A percentile compares a stretch with the other conserved stretches of the same genome.
Conservation (phyloP, 352 stramenopile genomes). For the Phytophthora melonis region DNA sequence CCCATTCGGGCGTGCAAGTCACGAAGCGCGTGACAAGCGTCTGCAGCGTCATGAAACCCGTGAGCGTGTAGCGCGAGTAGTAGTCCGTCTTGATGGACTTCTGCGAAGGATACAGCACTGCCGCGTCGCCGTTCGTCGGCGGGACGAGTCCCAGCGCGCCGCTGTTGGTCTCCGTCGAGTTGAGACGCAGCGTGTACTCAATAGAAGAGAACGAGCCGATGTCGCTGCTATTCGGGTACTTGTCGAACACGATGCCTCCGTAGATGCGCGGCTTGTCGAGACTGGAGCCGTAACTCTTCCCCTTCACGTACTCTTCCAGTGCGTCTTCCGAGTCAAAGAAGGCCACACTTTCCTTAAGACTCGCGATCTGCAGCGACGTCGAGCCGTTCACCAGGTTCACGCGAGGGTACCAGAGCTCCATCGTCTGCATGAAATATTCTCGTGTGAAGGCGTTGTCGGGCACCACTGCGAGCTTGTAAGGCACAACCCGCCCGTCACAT, state of each 20-base stretch:
- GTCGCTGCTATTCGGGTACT: constrained; percentile 35
- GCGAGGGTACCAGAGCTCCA: constrained; percentile 67
- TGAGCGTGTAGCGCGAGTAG: constrained; percentile 49
- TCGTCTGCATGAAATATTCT: constrained; percentile 65
- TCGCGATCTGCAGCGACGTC: constrained; percentile 45
- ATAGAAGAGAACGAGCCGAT: constrained; percentile 56
- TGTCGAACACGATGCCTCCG: constrained; percentile 65
- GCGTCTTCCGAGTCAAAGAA: constrained; percentile 57
- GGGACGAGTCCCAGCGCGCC: constrained; percentile 40
- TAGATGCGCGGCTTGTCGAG: constrained; percentile 59
- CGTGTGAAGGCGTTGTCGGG: constrained; percentile 65
- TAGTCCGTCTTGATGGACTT: constrained; percentile 48
- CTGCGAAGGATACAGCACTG: constrained; percentile 60
- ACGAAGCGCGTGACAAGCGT: constrained; percentile 67
- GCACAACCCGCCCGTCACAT: constrained; percentile 50
- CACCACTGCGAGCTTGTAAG: constrained; percentile 65
- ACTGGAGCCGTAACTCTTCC: constrained; percentile 49
- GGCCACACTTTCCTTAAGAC: constrained; percentile 50
- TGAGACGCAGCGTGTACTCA: constrained; percentile 75
- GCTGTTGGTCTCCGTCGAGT: constrained; percentile 49
- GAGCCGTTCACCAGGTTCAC: constrained; percentile 48
- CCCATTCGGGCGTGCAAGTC: constrained; percentile 65
- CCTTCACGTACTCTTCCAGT: constrained; percentile 57
- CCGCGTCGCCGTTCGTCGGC: constrained; percentile 55
- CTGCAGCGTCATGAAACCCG: constrained; percentile 78